phyloP scores from a whole-genome alignment of 2,329 filamentous ascomycete genomes.

The Aspergillus versicolor region DNA sequence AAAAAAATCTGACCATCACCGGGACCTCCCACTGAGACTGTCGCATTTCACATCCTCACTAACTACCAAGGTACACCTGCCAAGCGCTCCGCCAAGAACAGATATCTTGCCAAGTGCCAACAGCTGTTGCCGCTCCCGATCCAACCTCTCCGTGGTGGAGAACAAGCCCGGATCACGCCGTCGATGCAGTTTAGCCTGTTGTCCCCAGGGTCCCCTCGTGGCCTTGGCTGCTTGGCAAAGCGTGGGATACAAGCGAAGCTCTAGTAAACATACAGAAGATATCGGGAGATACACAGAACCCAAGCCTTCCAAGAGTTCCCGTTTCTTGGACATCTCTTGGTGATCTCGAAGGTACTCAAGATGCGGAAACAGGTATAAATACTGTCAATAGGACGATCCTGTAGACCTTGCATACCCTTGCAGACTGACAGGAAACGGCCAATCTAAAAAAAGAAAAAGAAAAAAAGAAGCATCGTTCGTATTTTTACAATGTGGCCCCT shows the following conservation, averaged over 20 bases:
- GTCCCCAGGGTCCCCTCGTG: conserved; percentile 13
- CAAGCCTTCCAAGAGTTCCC: neutral
- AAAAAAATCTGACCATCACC: conserved; percentile 1
- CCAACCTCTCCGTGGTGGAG: neutral
- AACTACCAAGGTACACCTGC: conserved; percentile 24
- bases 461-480: neutral
- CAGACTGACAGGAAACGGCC: conserved; percentile 1
- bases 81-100: conserved; percentile 17
- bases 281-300: neutral
- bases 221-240: conserved; percentile 11
- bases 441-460: neutral
- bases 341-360: conserved; percentile 17
- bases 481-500: neutral
- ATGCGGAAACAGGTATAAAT: conserved; percentile 6
- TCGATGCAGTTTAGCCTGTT: neutral
- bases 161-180: neutral
- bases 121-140: neutral
- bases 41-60: conserved; percentile 9
- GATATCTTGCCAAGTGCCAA: neutral
- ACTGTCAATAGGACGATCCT: neutral
- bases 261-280: neutral
- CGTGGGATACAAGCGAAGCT: conserved; percentile 2
- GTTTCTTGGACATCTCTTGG: conserved; percentile 3
- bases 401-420: neutral
- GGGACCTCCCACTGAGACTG: neutral